Evolutionary conservation across 2,329 filamentous ascomycete species (phyloP).

Genomic region (Ceratocystis variospora): DNA sequence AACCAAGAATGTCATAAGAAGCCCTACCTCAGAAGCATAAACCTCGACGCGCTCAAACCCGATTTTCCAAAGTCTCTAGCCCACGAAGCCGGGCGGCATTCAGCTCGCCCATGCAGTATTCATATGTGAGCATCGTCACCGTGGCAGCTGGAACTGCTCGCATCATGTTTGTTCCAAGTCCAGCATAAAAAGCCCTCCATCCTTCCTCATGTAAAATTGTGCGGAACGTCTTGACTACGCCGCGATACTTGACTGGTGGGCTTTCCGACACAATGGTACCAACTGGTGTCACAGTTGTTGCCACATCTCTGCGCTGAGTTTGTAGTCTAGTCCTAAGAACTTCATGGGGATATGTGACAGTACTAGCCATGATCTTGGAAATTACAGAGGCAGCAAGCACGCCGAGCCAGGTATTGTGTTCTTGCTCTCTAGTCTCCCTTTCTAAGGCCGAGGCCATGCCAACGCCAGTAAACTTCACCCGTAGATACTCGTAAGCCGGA

Average conservation of each 20-base stretch:
- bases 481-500: conserved; percentile 86
- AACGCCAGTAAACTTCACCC: conserved; percentile 76
- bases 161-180: conserved; percentile 96
- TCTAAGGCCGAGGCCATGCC: conserved; percentile 62
- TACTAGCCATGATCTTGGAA: conserved; percentile 88
- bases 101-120: conserved; percentile 51
- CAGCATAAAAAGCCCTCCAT: conserved; percentile 92
- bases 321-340: conserved; percentile 87
- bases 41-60: neutral
- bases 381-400: conserved; percentile 80
- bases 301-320: conserved; percentile 67
- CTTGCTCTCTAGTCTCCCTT: conserved; percentile 26
- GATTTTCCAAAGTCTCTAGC: conserved; percentile 3
- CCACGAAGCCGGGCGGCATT: conserved; percentile 22
- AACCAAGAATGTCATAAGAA: neutral
- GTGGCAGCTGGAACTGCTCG: conserved; percentile 88
- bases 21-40: neutral
- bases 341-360: conserved; percentile 92
- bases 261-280: conserved; percentile 22
- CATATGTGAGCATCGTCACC: conserved; percentile 95
- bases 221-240: conserved; percentile 66
- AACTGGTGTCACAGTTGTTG: conserved; percentile 34
- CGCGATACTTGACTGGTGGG: conserved; percentile 48
- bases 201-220: conserved; percentile 84
- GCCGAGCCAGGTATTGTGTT: conserved; percentile 53